Conservation (phyloP, 306 rosid genomes). For the Lupinus albus region DNA sequence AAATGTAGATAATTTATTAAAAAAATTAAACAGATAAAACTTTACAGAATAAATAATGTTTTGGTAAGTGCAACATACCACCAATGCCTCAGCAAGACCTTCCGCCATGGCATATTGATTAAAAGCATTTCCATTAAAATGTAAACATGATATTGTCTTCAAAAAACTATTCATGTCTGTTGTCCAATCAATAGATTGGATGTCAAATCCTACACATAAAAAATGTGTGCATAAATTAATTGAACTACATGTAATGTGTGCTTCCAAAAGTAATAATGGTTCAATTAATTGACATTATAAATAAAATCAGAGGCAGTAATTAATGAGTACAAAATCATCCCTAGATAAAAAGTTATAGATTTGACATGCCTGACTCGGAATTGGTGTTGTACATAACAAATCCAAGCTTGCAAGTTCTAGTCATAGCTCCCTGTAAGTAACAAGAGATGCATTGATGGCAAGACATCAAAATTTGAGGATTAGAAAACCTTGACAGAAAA, state of each 20-base stretch:
- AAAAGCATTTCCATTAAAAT: slow-evolving; percentile 18
- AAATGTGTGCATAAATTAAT: background rate
- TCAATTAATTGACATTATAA: background rate
- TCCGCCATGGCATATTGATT: slow-evolving; percentile 8
- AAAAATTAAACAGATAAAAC: too few relatives aligned
- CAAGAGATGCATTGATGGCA: background rate
- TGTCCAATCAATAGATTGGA: slow-evolving; percentile 13
- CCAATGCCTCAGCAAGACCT: slow-evolving; percentile 37
- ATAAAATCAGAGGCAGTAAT: background rate
- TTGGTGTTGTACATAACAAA: background rate
- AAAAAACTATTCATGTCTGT: background rate
- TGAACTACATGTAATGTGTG: background rate
- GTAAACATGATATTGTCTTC: background rate
- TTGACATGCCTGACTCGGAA: background rate
- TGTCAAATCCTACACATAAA: slow-evolving; percentile 3
- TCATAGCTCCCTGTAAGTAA: slow-evolving; percentile 2
- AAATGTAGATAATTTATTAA: background rate
- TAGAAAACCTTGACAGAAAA: background rate
- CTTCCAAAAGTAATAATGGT: background rate
- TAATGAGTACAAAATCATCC: background rate
- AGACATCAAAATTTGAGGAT: background rate
- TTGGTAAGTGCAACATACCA: slow-evolving; percentile 31
- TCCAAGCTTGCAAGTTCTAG: background rate
- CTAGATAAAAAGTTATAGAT: background rate
- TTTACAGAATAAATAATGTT: too few relatives aligned